These are phyloP conservation scores for Naganishia vishniacii DNA, from an alignment of 768 basidiomycete genomes.

Conservation along the genomic window DNA sequence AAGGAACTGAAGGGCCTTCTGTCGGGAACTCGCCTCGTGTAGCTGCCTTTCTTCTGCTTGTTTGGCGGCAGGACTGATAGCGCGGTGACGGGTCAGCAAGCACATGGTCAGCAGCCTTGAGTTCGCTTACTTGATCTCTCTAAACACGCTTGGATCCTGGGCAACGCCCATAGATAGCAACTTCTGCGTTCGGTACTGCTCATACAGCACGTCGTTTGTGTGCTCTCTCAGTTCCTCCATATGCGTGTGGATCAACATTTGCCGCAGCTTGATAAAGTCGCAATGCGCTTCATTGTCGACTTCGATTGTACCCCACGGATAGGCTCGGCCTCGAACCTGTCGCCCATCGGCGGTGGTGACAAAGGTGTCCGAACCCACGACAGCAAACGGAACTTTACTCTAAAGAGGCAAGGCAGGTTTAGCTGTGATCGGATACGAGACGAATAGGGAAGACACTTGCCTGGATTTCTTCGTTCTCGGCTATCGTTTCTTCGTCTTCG, in stretches of 20 bases:
- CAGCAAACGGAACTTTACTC: slow-evolving; percentile 97
- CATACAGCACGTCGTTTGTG: slow-evolving; percentile 91
- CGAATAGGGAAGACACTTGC: slow-evolving; percentile 37
- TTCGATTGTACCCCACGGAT: slow-evolving; percentile 98
- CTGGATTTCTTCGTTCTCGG: slow-evolving; percentile 89
- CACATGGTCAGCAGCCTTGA: neutral
- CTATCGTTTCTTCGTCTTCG: slow-evolving; percentile 96
- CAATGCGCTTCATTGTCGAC: slow-evolving; percentile 99
- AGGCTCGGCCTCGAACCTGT: slow-evolving; percentile 84
- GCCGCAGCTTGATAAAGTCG: slow-evolving; percentile 97
- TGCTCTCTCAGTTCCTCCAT: slow-evolving; percentile 99
- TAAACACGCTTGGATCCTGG: slow-evolving; percentile 96
- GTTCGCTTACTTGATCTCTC: slow-evolving; percentile 83
- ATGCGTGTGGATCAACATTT: slow-evolving; percentile 98
- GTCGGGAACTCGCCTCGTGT: slow-evolving; percentile 59
- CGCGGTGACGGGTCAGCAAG: slow-evolving; percentile 17
- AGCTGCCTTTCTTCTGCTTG: slow-evolving; percentile 91
- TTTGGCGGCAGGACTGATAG: slow-evolving; percentile 91
- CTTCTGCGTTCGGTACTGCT: slow-evolving; percentile 97
- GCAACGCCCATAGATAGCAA: slow-evolving; percentile 94
- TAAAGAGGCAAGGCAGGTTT: slow-evolving; percentile 29
- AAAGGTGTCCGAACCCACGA: slow-evolving; percentile 85
- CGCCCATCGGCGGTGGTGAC: slow-evolving; percentile 82
- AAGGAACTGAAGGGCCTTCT: neutral
- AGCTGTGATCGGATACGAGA: slow-evolving; percentile 17